phyloP scores from a whole-genome alignment of 2,329 filamentous ascomycete genomes.

The Phoma herbarum region DNA sequence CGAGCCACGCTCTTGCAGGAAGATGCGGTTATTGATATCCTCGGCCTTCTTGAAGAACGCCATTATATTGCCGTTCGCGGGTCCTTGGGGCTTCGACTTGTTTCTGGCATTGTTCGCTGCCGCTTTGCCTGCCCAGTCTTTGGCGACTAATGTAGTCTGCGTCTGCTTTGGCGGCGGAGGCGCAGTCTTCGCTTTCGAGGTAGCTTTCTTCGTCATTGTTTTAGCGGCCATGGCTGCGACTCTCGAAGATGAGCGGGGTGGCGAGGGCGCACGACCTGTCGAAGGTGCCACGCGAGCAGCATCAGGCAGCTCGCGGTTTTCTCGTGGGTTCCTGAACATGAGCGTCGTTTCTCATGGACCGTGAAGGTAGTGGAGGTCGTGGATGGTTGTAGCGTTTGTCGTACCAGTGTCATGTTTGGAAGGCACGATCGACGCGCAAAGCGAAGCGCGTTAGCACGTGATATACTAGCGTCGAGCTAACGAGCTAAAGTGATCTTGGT shows the following conservation, averaged over 20 bases:
- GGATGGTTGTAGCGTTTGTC: background rate
- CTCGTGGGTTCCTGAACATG: conserved; percentile 66
- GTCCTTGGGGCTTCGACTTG: conserved; percentile 51
- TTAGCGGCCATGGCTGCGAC: conserved; percentile 35
- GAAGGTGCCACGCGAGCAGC: conserved; percentile 54
- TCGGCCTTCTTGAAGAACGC: conserved; percentile 64
- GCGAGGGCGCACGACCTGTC: conserved; percentile 62
- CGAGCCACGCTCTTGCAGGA: conserved; percentile 45
- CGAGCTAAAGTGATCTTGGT: background rate
- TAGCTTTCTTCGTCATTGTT: conserved; percentile 33
- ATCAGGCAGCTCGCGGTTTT: conserved; percentile 52
- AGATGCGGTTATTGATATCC: conserved; percentile 50
- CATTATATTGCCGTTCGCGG: conserved; percentile 62
- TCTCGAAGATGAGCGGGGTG: conserved; percentile 48
- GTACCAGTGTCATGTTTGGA: background rate
- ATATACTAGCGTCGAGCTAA: background rate
- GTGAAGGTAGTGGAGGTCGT: background rate
- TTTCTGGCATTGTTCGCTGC: conserved; percentile 40
- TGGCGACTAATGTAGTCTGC: conserved; percentile 48
- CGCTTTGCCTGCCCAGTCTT: conserved; percentile 44
- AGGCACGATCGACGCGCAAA: conserved; percentile 15
- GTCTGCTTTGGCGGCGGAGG: conserved; percentile 35
- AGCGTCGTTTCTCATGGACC: background rate
- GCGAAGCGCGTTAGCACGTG: conserved; percentile 23
- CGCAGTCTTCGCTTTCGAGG: conserved; percentile 26